These are phyloP conservation scores for Rhizoclosmatium globosum DNA, from an alignment of 192 early-diverging fungal genomes.

Conservation along the genomic window DNA sequence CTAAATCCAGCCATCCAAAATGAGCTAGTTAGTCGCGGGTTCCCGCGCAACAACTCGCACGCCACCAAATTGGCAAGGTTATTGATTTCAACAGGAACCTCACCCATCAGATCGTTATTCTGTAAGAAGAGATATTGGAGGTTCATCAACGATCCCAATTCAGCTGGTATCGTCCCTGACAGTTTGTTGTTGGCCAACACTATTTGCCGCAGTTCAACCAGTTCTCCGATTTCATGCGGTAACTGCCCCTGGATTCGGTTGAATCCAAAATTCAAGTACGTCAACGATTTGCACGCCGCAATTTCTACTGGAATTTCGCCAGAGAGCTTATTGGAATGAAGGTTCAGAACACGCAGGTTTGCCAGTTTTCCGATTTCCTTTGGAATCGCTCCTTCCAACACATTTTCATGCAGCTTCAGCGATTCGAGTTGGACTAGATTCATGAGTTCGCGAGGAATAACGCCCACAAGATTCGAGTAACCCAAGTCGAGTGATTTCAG, in stretches of 20 bases:
- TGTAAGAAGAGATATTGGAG: constrained; percentile 22
- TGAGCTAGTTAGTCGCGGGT: not conserved
- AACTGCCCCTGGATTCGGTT: constrained; percentile 8
- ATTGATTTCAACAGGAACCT: not conserved
- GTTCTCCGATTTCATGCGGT: constrained; percentile 11
- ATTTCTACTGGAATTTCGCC: not conserved
- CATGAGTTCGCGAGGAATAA: not conserved
- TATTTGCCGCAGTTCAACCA: not conserved
- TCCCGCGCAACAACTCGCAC: not conserved
- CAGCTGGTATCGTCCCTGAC: not conserved
- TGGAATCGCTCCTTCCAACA: not conserved
- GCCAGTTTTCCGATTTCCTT: constrained; percentile 23
- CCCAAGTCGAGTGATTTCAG: not conserved
- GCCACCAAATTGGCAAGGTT: not conserved
- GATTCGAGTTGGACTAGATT: not conserved
- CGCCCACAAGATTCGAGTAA: constrained; percentile 1
- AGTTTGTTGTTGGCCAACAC: not conserved
- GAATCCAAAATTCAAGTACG: constrained; percentile 20
- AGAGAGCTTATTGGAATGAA: not conserved
- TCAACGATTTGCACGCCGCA: not conserved
- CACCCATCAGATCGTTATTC: not conserved
- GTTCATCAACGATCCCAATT: not conserved
- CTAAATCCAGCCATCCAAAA: not conserved
- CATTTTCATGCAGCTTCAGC: constrained; percentile 23
- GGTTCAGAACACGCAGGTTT: constrained; percentile 6